A percentile compares a stretch with the other conserved stretches of the same genome.
These are phyloP conservation scores for Entomortierella beljakovae DNA, from an alignment of 192 early-diverging fungal species.

Conservation along the genomic window DNA sequence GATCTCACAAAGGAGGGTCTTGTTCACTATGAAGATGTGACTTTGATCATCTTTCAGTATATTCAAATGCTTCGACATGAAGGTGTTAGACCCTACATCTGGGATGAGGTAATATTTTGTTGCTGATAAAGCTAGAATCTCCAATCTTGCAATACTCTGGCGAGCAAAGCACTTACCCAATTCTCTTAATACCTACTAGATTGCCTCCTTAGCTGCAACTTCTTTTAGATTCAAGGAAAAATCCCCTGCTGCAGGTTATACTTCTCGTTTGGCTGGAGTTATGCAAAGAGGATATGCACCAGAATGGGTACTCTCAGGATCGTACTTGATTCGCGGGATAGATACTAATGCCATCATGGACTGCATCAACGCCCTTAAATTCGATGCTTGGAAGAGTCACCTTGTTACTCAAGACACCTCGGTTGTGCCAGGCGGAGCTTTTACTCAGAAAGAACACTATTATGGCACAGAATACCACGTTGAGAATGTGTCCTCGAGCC, in stretches of 20 bases:
- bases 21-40: conserved; percentile 81
- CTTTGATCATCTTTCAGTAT: conserved; percentile 88
- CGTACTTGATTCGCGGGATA: conserved; percentile 70
- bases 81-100: conserved; percentile 84
- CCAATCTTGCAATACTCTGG: no score
- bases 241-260: conserved; percentile 70
- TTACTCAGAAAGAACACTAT: conserved; percentile 74
- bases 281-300: conserved; percentile 86
- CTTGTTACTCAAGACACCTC: conserved; percentile 47
- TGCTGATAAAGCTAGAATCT: no score
- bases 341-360: conserved; percentile 74
- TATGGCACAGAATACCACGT: conserved; percentile 87
- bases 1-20: conserved; percentile 88
- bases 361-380: conserved; percentile 62
- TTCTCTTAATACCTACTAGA: conserved; percentile 19
- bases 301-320: conserved; percentile 73
- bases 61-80: conserved; percentile 82
- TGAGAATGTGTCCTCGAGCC: conserved; percentile 62
- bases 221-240: conserved; percentile 85
- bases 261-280: conserved; percentile 74
- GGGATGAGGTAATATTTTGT: conserved; percentile 88
- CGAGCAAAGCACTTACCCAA: neutral
- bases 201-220: conserved; percentile 58
- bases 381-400: conserved; percentile 45
- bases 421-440: conserved; percentile 53